Percentiles rank a stretch among this genome's conserved stretches.
These are phyloP conservation scores for Elaphomyces granulatus DNA, from an alignment of 495 filamentous ascomycete genomes.

Conservation along the genomic window DNA sequence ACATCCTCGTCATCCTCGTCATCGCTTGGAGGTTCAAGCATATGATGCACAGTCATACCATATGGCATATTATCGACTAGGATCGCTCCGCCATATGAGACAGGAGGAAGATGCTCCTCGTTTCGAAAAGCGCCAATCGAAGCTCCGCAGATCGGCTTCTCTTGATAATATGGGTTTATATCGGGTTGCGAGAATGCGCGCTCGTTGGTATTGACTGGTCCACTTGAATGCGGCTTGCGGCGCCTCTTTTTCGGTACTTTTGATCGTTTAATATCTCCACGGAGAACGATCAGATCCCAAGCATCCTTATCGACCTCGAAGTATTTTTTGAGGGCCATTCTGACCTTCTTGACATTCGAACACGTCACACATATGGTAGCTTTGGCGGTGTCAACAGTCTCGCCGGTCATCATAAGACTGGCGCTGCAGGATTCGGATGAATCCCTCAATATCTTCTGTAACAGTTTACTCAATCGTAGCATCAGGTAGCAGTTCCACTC, in stretches of 20 bases:
- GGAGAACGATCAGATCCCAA: constrained; percentile 45
- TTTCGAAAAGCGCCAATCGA: constrained; percentile 85
- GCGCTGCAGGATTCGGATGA: constrained; percentile 57
- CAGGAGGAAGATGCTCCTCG: constrained; percentile 70
- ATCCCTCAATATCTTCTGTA: constrained; percentile 46
- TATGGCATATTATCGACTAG: constrained; percentile 70
- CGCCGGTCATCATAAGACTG: constrained; percentile 59
- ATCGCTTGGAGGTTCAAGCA: constrained; percentile 71
- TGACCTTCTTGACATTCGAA: constrained; percentile 53
- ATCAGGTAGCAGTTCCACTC: constrained; percentile 60
- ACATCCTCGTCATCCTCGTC: constrained; percentile 31
- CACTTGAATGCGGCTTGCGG: constrained; percentile 26
- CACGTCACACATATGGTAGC: constrained; percentile 69
- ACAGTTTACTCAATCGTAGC: constrained; percentile 53
- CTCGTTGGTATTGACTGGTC: constrained; percentile 17
- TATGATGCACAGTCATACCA: constrained; percentile 91
- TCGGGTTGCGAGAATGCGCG: constrained; percentile 21
- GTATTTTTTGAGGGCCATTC: constrained; percentile 55
- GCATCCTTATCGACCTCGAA: constrained; percentile 49
- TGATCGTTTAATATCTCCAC: constrained; percentile 56
- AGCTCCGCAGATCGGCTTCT: constrained; percentile 66
- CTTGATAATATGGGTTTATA: constrained; percentile 44
- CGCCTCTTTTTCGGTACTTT: constrained; percentile 36
- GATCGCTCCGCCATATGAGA: constrained; percentile 78
- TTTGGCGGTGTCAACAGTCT: constrained; percentile 45